Base-by-base conservation (phyloP, 2,329 filamentous ascomycete species). In the Nothomitra cinnamomea region DNA sequence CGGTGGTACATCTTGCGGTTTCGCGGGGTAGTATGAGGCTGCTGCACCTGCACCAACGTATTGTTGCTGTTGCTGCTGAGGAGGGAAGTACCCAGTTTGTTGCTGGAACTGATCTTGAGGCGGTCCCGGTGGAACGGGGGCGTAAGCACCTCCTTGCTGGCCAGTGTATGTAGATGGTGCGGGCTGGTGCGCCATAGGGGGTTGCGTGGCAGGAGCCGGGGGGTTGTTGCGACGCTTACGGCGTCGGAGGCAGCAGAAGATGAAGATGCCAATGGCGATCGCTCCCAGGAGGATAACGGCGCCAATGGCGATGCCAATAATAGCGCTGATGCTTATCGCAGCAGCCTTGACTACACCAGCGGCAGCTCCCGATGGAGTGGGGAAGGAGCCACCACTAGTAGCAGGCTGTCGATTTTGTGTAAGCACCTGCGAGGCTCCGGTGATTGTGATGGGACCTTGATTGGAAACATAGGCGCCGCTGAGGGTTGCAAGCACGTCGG, bases 281-380 rank as follows among this genome's bases (percentile, higher is more conserved):
- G 42, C 28, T 10, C 35, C 24, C 13, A 56, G 25, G 6, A 54
- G 13, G 28, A 58, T 7, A 17, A 52, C 51, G 28, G 38, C 51
- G 24, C 36, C 57, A 17, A 50, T 51, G 13, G 53, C 52, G 21
- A 56, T 57, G 6, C 56, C 56, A 19, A 49, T 49, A 5, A 55
- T 48, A 36, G 54, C 54, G 28, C 25, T 51, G 32, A 38, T 21
- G 15, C 52, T 19, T 6, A 57, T 41, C 10, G 47, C 4, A 19
- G 47, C 24, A 25, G 28, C 56, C 56, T n/a, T 35, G 52, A 19
- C 28, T 36, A 28, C 24, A 25, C 25, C 50, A 15, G 13, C 21
- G 32, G 45, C 22, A 19, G 24, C 19, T n/a, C 2, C 53, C n/a
- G 53, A 15, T 54, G 12, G 19, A 25, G 47, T n/a, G 12, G 54